Evolutionary conservation across 129 eudicot genomes (phyloP), one percentile per base, ranked within the genome.

Genomic region (Tagetes patula): DNA sequence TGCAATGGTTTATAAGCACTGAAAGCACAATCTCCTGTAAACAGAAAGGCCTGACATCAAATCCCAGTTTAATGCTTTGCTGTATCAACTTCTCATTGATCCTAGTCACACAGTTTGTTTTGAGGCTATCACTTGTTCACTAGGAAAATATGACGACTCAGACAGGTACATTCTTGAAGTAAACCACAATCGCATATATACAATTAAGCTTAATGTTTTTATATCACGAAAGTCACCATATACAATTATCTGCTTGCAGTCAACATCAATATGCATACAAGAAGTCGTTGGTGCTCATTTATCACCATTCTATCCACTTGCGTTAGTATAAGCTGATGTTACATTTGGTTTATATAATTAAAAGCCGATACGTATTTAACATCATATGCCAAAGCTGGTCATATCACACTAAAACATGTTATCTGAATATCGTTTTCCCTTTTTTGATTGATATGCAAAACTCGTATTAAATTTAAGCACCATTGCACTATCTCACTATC

Each of bases 101-200:
- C 96, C 98, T 49, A 93, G 98, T 79, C 96, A 93, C 79, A 87
- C 95, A 78, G 98, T 93, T 79, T 93, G 98, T 79, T 93, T 93
- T 69, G 96, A 93, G 84, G 98, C 98, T 48, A 93, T 89, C 53
- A 79, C 90, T 10, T 93, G 98, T 71, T 90, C 90, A 3, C 72
- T 93, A 69, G 98, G 98, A 42, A 93, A 93, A 87, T 82, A 80
- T 47, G 98, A 93, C 74, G 75, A 85, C 71, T 77, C 88, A 12
- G 96, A 93, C 55, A 93, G 98, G 98, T 93, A 81, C 53, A 64
- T 13, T 13, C 27, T 31, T 43, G 14, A 67, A 72, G 41, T 72
- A 56, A 54, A 56, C 5, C 37, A 27, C 39, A 46, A 36, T 55
- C 39, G 32, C 13, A 27, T 71, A 71, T 34, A 55, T 71, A 54